phyloP scores from a whole-genome alignment of 352 stramenopile species.

The Globisporangium rhizosaccharum region DNA sequence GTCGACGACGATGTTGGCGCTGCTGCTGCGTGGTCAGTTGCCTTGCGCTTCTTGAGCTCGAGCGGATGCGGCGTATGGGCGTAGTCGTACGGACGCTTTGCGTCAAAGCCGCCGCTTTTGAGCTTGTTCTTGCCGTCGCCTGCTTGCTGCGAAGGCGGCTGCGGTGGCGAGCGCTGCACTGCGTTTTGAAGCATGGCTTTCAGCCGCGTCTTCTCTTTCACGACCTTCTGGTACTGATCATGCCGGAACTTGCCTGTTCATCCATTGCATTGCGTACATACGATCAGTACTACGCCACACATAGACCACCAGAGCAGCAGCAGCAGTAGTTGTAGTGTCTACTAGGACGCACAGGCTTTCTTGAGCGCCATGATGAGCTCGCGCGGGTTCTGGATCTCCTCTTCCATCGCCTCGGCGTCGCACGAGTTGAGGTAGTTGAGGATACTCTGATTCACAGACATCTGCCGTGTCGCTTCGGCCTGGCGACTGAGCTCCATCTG shows the following conservation, averaged over 20 bases:
- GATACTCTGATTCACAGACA: constrained; percentile 69
- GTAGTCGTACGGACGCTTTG: constrained; percentile 27
- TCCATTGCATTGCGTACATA: not conserved
- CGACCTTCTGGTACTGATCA: constrained; percentile 79
- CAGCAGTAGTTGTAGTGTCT: not conserved
- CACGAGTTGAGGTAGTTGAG: constrained; percentile 67
- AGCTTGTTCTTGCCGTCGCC: constrained; percentile 26
- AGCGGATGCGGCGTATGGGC: constrained; percentile 15
- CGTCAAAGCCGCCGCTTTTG: constrained; percentile 15
- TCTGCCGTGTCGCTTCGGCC: constrained; percentile 37
- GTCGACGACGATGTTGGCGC: constrained; percentile 6
- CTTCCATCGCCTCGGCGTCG: constrained; percentile 57
- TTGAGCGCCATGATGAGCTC: constrained; percentile 75
- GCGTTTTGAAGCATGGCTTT: constrained; percentile 57
- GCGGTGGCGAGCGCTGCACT: constrained; percentile 10
- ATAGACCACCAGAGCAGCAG: not conserved
- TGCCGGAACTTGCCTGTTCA: constrained; percentile 50
- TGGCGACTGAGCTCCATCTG: constrained; percentile 68
- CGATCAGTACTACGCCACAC: not conserved
- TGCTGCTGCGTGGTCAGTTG: constrained; percentile 5
- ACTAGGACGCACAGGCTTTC: constrained; percentile 54
- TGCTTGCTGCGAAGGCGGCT: constrained; percentile 12
- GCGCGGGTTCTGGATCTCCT: constrained; percentile 71
- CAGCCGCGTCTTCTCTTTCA: constrained; percentile 70
- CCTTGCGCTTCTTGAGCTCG: constrained; percentile 61